Base-by-base conservation (phyloP, 148 eudicot species). In the Salicornia ramosissima region DNA sequence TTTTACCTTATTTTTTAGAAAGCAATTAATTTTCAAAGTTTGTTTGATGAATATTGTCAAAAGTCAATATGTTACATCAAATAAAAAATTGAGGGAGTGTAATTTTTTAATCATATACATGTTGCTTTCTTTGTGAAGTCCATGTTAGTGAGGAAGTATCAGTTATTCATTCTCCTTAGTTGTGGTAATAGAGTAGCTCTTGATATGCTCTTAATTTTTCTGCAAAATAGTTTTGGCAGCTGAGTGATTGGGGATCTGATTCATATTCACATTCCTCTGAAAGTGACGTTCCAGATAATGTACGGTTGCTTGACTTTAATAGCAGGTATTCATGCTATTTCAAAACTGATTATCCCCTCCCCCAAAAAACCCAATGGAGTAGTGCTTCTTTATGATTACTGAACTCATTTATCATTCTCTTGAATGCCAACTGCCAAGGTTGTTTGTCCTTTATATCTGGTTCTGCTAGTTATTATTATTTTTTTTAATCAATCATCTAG, bases 231-330 rank as follows among this genome's bases (percentile, higher is more conserved):
- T 81, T 75, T 43, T 82, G 78, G 78, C 86, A 88, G 97, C 67
- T 63, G 71, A 77, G 74, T 19, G 90, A 88, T 71, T 67, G 87
- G 70, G 74, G 85, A 72, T 87, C 81, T 70, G 88, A 88, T 76
- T 78, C 95, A 66, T 72, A 86, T 70, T 86, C 92, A 63, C 87
- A 76, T 82, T 84, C 86, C 69, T 90, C 94, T 62, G 92, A 85
- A 76, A 81, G 70, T 73, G 96, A 87, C 25, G 51, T 70, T 78
- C 84, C 65, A 30, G 90, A 86, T 73, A 79, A 59, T 65, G 25
- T 62, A 21, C 86, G 81, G 82, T 65, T 69, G 71, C 43, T 72
- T 42, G 83, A 86, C 70, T 60, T 74, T 79, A 70, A 42, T 71
- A 47, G 65, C 85, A 90, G 98, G 98, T 93, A 86, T 43, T 39